Percentiles rank a stretch among this genome's conserved stretches.
Conservation (phyloP, 169 alveolate species). For the Plasmodium ovale region DNA sequence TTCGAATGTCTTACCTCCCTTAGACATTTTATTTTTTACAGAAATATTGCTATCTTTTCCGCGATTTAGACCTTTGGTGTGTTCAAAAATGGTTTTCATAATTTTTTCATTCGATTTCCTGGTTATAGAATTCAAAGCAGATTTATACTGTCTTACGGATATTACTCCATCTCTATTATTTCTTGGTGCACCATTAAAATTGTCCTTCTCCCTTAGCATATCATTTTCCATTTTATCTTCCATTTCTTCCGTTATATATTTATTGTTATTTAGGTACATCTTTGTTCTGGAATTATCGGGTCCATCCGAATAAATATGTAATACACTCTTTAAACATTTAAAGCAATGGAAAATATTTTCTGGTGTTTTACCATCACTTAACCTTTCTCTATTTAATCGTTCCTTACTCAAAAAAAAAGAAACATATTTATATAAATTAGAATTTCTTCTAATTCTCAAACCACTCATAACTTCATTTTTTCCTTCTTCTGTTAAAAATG, state of each 20-base stretch:
- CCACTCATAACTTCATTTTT: slow-evolving; percentile 69
- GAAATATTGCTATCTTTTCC: background rate
- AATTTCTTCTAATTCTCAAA: slow-evolving; percentile 69
- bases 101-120: slow-evolving; percentile 69
- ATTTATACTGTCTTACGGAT: slow-evolving; percentile 60
- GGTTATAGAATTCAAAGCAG: slow-evolving; percentile 42
- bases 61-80: slow-evolving; percentile 13
- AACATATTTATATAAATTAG: slow-evolving; percentile 73
- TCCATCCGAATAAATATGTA: slow-evolving; percentile 65
- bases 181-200: background rate
- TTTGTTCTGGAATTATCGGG: slow-evolving; percentile 10
- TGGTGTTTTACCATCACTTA: slow-evolving; percentile 69
- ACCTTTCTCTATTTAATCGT: slow-evolving; percentile 66
- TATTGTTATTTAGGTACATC: slow-evolving; percentile 12
- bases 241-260: slow-evolving; percentile 62
- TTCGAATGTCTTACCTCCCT: background rate
- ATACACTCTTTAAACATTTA: slow-evolving; percentile 71
- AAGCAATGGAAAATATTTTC: slow-evolving; percentile 74
- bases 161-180: slow-evolving; percentile 47
- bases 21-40: background rate
- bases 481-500: slow-evolving; percentile 72
- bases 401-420: slow-evolving; percentile 77
- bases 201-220: slow-evolving; percentile 13
- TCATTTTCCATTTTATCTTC: slow-evolving; percentile 70
- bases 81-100: slow-evolving; percentile 48